Conservation (phyloP, 2,329 filamentous ascomycete species). For the Onygenales sp. region DNA sequence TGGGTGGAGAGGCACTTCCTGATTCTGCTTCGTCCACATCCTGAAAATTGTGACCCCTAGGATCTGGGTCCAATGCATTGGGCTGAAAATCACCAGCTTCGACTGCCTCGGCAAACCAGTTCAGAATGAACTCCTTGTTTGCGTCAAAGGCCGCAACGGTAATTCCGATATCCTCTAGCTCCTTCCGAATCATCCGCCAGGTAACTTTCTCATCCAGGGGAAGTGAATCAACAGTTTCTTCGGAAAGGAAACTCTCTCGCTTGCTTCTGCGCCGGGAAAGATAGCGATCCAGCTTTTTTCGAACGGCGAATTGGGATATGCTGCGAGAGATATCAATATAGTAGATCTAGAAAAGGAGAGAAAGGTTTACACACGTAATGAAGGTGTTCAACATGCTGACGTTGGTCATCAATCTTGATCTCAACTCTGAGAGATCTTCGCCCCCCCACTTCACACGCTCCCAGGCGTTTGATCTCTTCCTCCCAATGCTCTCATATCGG, state of each 20-base stretch:
- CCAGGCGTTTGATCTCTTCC: background rate
- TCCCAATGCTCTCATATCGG: background rate
- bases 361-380: background rate
- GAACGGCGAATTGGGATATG: background rate
- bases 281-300: background rate
- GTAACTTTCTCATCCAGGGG: background rate
- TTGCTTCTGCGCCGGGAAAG: background rate
- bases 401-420: background rate
- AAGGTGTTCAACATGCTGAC: background rate
- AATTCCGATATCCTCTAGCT: background rate
- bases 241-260: background rate
- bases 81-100: background rate
- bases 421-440: background rate
- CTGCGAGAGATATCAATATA: background rate
- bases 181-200: background rate
- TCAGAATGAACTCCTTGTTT: background rate
- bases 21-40: background rate
- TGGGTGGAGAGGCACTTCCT: background rate
- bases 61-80: background rate
- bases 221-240: background rate
- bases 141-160: background rate
- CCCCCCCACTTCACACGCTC: background rate
- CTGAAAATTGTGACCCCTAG: background rate
- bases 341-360: background rate
- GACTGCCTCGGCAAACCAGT: background rate